These are phyloP conservation scores for Colletotrichum tropicicola DNA, from an alignment of 2,329 filamentous ascomycete species.

Conservation along the genomic window DNA sequence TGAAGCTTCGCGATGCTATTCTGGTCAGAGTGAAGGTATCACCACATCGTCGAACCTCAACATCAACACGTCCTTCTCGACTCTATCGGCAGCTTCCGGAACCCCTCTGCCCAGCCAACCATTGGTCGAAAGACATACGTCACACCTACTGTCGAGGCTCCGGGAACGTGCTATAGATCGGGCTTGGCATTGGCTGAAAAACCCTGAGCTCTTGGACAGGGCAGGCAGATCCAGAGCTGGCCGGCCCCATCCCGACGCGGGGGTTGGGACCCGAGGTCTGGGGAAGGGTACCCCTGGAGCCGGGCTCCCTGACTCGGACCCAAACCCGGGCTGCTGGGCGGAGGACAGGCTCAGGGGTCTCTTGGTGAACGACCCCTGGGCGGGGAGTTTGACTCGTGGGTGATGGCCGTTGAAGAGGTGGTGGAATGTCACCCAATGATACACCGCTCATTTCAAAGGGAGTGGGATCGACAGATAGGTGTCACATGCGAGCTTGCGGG, in stretches of 20 bases:
- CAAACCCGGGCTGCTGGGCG: background rate
- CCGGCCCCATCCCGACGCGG: background rate
- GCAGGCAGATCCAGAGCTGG: background rate
- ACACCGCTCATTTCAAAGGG: background rate
- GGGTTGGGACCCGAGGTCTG: background rate
- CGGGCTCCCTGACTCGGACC: conserved; percentile 3
- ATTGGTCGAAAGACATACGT: background rate
- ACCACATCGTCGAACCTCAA: background rate
- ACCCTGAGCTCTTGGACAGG: background rate
- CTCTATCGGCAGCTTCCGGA: background rate
- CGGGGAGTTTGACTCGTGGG: background rate
- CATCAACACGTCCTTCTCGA: background rate
- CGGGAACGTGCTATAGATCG: background rate
- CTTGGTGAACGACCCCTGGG: background rate
- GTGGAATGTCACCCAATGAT: background rate
- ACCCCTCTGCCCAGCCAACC: background rate
- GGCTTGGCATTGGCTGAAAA: conserved; percentile 14
- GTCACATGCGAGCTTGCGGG: background rate
- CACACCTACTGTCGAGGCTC: background rate
- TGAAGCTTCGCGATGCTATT: background rate
- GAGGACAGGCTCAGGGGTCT: background rate
- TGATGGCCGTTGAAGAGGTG: background rate
- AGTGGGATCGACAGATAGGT: background rate
- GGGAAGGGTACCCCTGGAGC: background rate
- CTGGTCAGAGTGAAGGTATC: background rate